Percentiles rank a stretch among this genome's conserved stretches.
phyloP scores from a whole-genome alignment of 2,329 filamentous ascomycete species.

The Aspergillus floridensis region DNA sequence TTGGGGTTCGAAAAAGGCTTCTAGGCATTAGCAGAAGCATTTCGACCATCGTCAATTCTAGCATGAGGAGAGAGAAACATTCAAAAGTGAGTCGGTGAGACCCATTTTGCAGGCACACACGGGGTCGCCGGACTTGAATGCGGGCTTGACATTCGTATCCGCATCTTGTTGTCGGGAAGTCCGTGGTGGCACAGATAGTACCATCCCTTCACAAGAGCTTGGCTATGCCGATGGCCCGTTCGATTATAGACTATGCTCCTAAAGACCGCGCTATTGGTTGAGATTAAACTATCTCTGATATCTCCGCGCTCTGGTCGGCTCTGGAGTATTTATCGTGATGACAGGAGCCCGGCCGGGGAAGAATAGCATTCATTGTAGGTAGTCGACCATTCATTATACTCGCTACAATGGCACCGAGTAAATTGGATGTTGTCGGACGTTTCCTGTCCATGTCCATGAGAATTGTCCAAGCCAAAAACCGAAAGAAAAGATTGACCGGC shows the following conservation, averaged over 20 bases:
- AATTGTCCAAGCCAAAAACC: no score
- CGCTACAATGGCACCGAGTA: no score
- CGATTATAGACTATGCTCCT: conserved; percentile 11
- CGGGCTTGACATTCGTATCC: conserved; percentile 19
- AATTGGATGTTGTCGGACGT: no score
- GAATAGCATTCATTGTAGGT: no score
- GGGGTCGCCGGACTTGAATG: conserved; percentile 19
- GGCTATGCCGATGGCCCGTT: conserved; percentile 16
- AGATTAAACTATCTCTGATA: not conserved
- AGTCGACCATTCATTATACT: no score
- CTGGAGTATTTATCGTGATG: not conserved
- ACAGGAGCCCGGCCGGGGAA: not conserved
- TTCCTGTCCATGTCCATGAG: no score
- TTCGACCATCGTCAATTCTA: not conserved
- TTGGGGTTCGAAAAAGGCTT: not conserved
- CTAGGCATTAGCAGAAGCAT: not conserved
- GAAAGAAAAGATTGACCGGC: no score
- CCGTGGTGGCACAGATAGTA: conserved; percentile 18
- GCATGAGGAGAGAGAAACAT: not conserved
- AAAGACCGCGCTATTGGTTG: not conserved
- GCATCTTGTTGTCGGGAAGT: conserved; percentile 25
- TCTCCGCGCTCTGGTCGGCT: not conserved
- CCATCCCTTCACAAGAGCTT: conserved; percentile 15
- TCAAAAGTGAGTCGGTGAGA: not conserved
- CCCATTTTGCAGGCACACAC: conserved; percentile 4